A percentile compares a stretch with the other conserved stretches of the same genome.
Evolutionary conservation across 2,329 filamentous ascomycete species (phyloP).

Genomic region (Pezicula carpinea): DNA sequence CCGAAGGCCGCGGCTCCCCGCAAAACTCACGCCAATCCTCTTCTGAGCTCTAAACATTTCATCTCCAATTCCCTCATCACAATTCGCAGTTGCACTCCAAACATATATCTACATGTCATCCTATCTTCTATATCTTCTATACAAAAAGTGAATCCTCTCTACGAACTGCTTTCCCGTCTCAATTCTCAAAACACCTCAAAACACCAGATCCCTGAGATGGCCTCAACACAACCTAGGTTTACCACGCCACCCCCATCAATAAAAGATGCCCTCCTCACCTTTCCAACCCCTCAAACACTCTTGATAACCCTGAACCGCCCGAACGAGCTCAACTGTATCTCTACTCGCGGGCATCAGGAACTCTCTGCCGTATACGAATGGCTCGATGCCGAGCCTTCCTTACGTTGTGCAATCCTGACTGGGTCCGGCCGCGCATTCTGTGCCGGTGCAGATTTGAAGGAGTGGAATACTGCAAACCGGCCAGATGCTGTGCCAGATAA

Average conservation of each 20-base stretch:
- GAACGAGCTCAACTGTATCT: constrained; percentile 52
- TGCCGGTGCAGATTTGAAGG: constrained; percentile 63
- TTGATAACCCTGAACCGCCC: constrained; percentile 58
- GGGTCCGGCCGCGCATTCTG: constrained; percentile 62
- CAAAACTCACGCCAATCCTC: too few relatives aligned
- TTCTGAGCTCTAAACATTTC: too few relatives aligned
- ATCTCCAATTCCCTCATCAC: too few relatives aligned
- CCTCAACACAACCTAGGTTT: constrained; percentile 10
- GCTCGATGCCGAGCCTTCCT: constrained; percentile 57
- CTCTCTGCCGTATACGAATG: constrained; percentile 47
- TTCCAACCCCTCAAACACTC: constrained; percentile 49
- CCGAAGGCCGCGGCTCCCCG: too few relatives aligned
- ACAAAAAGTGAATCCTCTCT: constrained; percentile 10
- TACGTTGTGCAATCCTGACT: constrained; percentile 57
- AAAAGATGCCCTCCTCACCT: constrained; percentile 32
- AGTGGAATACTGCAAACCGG: constrained; percentile 50
- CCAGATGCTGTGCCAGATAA: neutral
- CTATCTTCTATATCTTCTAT: too few relatives aligned
- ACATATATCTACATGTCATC: too few relatives aligned
- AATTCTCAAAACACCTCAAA: constrained; percentile 4
- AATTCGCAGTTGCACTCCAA: too few relatives aligned
- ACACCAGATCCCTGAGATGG: neutral
- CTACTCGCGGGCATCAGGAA: constrained; percentile 29
- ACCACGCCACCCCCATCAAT: constrained; percentile 15
- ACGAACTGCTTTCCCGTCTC: constrained; percentile 11